Evolutionary conservation across 148 eudicot genomes (phyloP).

Genomic region (Cornus controversa): DNA sequence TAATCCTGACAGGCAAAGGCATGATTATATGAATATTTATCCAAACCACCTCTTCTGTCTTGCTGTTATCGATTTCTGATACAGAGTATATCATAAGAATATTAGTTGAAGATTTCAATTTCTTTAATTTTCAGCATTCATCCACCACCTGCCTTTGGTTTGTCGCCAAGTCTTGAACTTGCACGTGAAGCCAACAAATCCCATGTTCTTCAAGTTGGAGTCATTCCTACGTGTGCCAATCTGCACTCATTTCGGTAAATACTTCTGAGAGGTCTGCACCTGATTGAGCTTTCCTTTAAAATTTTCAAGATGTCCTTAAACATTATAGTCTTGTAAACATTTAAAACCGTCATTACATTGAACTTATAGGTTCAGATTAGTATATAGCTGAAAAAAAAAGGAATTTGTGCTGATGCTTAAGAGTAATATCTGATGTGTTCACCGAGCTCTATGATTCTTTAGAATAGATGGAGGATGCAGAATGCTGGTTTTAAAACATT

Average conservation of each 20-base stretch:
- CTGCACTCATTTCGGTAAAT: conserved; percentile 47
- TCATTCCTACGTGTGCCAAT: conserved; percentile 34
- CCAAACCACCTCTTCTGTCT: conserved; percentile 1
- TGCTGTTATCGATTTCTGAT: background rate
- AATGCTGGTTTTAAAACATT: background rate
- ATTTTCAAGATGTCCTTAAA: background rate
- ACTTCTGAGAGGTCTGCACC: conserved; percentile 35
- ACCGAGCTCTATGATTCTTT: background rate
- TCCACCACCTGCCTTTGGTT: conserved; percentile 63
- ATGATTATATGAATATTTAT: conserved; percentile 10
- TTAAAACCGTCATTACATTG: background rate
- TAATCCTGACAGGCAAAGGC: conserved; percentile 34
- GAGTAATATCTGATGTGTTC: background rate
- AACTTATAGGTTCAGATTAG: background rate
- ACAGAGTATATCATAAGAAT: background rate
- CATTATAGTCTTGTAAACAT: background rate
- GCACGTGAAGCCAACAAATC: conserved; percentile 30
- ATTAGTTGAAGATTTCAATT: conserved; percentile 4
- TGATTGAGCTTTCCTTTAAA: conserved; percentile 19
- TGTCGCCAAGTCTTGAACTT: conserved; percentile 43
- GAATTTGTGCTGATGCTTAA: background rate
- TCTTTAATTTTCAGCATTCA: conserved; percentile 39
- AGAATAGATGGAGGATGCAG: background rate
- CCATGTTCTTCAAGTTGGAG: conserved; percentile 46
- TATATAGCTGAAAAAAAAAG: background rate